Conservation (phyloP, 2,329 filamentous ascomycete genomes). For the Tricladium varicosporioides region DNA sequence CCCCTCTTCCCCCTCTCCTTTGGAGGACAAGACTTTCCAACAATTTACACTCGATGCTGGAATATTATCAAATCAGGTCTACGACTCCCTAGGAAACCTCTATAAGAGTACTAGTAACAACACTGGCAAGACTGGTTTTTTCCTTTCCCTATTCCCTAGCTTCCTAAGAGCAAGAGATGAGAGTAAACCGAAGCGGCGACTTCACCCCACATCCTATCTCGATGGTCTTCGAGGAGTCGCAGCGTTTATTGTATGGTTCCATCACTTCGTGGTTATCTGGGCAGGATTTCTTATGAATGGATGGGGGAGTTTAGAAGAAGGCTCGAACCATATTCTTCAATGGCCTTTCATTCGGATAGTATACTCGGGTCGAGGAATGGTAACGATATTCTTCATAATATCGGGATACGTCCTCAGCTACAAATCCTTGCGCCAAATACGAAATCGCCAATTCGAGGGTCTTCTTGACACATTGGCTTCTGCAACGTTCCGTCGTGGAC, state of each 20-base stretch:
- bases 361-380: slow-evolving; percentile 41
- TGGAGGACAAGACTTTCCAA: background rate
- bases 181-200: background rate
- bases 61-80: background rate
- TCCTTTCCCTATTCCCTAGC: background rate
- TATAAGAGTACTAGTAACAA: background rate
- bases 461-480: slow-evolving; percentile 40
- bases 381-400: slow-evolving; percentile 47
- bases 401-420: slow-evolving; percentile 45
- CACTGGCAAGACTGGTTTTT: background rate
- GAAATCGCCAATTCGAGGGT: slow-evolving; percentile 34
- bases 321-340: slow-evolving; percentile 32
- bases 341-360: slow-evolving; percentile 41
- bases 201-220: slow-evolving; percentile 38
- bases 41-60: background rate
- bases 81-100: background rate
- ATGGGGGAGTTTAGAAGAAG: too few relatives aligned
- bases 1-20: background rate
- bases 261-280: background rate
- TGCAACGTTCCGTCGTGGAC: slow-evolving; percentile 41
- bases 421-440: slow-evolving; percentile 38
- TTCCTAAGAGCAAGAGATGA: background rate
- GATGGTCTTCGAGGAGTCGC: slow-evolving; percentile 47
- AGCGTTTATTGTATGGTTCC: slow-evolving; percentile 38
- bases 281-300: too few relatives aligned